These are phyloP conservation scores for Russula lepida DNA, from an alignment of 768 basidiomycete species.

Conservation along the genomic window DNA sequence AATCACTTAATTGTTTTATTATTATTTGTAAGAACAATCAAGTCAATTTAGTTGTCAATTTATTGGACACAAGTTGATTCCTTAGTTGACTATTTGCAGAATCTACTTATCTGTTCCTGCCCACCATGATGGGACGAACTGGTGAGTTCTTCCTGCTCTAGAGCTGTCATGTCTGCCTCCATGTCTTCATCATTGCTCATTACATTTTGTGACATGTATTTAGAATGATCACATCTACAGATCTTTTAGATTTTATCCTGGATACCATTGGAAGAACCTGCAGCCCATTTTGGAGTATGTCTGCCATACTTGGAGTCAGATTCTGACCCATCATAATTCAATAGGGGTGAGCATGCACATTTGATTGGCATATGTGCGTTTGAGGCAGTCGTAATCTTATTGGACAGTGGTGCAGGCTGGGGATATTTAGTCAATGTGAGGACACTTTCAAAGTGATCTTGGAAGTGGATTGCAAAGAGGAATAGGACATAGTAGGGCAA, in stretches of 20 bases:
- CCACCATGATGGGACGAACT: slow-evolving; percentile 38
- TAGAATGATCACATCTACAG: slow-evolving; percentile 56
- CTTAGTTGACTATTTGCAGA: no score
- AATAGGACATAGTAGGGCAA: background rate
- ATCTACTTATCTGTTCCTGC: no score
- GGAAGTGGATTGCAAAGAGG: background rate
- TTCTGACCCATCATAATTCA: slow-evolving; percentile 32
- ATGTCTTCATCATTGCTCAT: slow-evolving; percentile 72
- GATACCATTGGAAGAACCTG: slow-evolving; percentile 28
- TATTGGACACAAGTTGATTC: no score
- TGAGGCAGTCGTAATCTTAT: slow-evolving; percentile 16
- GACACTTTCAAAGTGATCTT: slow-evolving; percentile 6
- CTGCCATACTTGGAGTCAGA: slow-evolving; percentile 28
- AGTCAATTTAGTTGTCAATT: no score
- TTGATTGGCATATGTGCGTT: slow-evolving; percentile 35
- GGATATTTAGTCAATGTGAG: background rate
- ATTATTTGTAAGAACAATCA: no score
- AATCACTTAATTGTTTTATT: no score
- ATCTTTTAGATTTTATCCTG: slow-evolving; percentile 57
- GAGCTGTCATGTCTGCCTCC: slow-evolving; percentile 53
- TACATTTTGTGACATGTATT: slow-evolving; percentile 46
- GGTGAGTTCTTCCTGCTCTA: slow-evolving; percentile 61
- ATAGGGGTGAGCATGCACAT: slow-evolving; percentile 51
- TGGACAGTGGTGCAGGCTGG: slow-evolving; percentile 10
- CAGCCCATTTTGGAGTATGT: slow-evolving; percentile 33